Evolutionary conservation across 768 basidiomycete genomes (phyloP), one percentile per base, ranked within the genome.

Genomic region (Amanita muscaria): DNA sequence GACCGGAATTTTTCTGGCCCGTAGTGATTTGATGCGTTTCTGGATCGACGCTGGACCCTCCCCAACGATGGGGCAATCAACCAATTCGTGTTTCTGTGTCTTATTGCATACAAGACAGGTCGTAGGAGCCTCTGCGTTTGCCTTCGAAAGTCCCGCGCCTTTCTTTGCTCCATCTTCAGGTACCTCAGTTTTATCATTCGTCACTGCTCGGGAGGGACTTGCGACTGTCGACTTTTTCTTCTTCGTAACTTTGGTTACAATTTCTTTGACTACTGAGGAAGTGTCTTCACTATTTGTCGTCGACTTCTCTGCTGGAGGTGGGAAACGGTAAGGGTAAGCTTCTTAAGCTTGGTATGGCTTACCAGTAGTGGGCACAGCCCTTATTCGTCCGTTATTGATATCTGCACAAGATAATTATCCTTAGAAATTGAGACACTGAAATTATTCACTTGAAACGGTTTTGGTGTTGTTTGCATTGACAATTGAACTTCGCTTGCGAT

Each of bases 31-130:
- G 33, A 81, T 56, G 42, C 76, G 74, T 40, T 59, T 59, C 49
- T 60, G 63, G 51, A 81, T 66, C 6, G 67, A 56, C 6, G 60
- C 57, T 0, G 68, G 54, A 8, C 76, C 73, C 29, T 64, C 64
- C 19, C 61, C 47, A 19, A 81, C 62, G 18, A 69, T 56, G 4
- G 74, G 74, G 54, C 80, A 82, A 34, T 56, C 57, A 40, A 64
- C 64, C n/a, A 68, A 70, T 42, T 65, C 59, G 49, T 82, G 80
- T 30, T 64, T 61, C 5, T 73, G 69, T 3, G 51, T 49, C 35
- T 57, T 57, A 15, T 61, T 58, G 56, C 79, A 81, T 16, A 76
- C 59, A 31, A 69, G 70, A 48, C 79, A 76, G 37, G 16, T 9
- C 7, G 47, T 24, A 41, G 31, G n/a, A 35, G 31, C 6, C 9